Evolutionary conservation across 345 rosid genomes (phyloP), one percentile per base, ranked within the genome.

Genomic region (Eucalyptus pumila): DNA sequence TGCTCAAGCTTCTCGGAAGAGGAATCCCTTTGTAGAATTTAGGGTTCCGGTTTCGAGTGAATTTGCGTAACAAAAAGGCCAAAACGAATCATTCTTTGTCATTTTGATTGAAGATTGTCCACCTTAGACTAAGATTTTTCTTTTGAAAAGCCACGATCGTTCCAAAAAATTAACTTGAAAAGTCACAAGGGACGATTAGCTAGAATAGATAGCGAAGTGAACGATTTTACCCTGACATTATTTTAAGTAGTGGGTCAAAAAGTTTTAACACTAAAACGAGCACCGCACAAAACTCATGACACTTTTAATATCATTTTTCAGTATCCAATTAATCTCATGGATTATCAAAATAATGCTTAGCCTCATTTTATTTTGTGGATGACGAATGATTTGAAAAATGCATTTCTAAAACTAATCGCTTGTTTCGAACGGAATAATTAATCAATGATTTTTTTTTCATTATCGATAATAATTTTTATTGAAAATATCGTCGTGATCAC

Each of bases 241-340:
- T 0, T 1, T 67, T 15, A 4, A 67, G 23, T 67, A 9, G 19
- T 3, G 0, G 1, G 11, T 67, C 23, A 9, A 65, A n/a, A 65
- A 15, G 5, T n/a, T 65, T n/a, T 65, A 3, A 0, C 3, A 14
- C 0, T 30, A 65, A 0, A 0, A 4, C 0, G 14, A n/a, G 0
- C 0, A 1, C 2, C 5, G 2, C 1, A 67, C 4, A 4, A 32
- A 67, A 67, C 0, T 67, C 9, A 67, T 1, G 6, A n/a, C 1
- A 14, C 0, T 15, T n/a, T 4, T 8, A n/a, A 0, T 8, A 7
- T n/a, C 11, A 14, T n/a, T 67, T 15, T 15, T 1, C 2, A 14
- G 0, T 4, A 17, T 32, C 3, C 6, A 67, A 67, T 15, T 15
- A 67, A 67, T 32, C 11, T 32, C 6, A 67, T 3, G 5, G 0